Percentiles rank a stretch among this genome's conserved stretches.
Conservation (phyloP, 1,284 basidiomycete species). For the Trichosporon coremiiforme region DNA sequence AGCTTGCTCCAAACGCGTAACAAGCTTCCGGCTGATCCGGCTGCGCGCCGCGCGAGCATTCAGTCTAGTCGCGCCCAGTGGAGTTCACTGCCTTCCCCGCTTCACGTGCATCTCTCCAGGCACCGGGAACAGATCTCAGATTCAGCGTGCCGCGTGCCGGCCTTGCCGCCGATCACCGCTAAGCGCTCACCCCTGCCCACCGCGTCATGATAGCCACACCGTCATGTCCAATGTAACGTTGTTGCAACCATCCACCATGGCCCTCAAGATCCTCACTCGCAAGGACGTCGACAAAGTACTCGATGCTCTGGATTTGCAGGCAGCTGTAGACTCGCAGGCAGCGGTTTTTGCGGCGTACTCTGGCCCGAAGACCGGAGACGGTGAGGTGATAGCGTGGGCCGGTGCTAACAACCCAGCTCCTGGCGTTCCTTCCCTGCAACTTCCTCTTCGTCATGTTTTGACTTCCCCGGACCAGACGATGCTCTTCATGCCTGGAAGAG, state of each 20-base stretch:
- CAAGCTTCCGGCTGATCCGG: constrained; percentile 18
- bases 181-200: constrained; percentile 5
- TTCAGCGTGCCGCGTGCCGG: background rate
- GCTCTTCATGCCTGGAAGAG: constrained; percentile 57
- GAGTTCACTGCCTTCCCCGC: constrained; percentile 2
- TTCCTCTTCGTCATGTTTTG: constrained; percentile 45
- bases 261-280: constrained; percentile 42
- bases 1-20: constrained; percentile 1
- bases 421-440: constrained; percentile 41
- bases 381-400: background rate
- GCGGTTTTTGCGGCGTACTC: constrained; percentile 49
- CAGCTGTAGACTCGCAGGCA: constrained; percentile 47
- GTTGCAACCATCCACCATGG: background rate
- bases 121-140: constrained; percentile 9
- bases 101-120: background rate
- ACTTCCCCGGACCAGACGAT: constrained; percentile 38
- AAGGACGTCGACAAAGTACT: constrained; percentile 47
- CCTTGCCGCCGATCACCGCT: constrained; percentile 6
- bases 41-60: background rate
- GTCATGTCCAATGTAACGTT: background rate
- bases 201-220: background rate
- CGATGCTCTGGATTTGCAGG: constrained; percentile 36
- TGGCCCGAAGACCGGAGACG: constrained; percentile 20
- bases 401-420: constrained; percentile 16
- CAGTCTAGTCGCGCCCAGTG: constrained; percentile 1